Evolutionary conservation across 768 basidiomycete species (phyloP).

Genomic region (Calvatia gigantea): DNA sequence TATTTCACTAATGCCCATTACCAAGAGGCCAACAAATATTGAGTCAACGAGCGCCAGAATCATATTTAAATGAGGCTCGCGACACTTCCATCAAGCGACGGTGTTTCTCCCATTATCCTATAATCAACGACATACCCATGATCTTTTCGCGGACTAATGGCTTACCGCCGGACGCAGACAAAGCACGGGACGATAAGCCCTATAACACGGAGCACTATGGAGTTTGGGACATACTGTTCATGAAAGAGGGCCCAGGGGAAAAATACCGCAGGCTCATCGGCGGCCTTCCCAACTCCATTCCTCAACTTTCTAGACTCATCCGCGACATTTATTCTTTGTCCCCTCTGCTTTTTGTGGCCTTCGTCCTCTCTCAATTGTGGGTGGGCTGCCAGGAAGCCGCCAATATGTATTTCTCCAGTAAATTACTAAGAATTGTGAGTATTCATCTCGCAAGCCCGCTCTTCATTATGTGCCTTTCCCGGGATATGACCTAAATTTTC

Average conservation of each 20-base stretch:
- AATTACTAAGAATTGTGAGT: neutral
- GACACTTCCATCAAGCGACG: too few species aligned
- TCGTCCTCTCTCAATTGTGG: conserved; percentile 14
- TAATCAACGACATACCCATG: too few species aligned
- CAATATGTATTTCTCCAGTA: conserved; percentile 5
- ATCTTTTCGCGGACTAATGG: too few species aligned
- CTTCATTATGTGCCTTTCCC: too few species aligned
- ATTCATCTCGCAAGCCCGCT: too few species aligned
- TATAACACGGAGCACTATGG: neutral
- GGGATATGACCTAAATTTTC: neutral
- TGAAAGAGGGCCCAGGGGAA: neutral
- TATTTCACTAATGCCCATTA: too few species aligned
- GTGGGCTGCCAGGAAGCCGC: neutral
- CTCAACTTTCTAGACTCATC: conserved; percentile 16
- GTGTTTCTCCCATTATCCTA: too few species aligned
- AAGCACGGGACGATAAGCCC: neutral
- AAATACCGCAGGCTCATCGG: neutral
- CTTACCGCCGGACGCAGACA: neutral
- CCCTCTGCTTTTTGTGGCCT: conserved; percentile 16
- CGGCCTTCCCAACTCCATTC: neutral
- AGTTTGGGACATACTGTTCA: neutral
- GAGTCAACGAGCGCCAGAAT: too few species aligned
- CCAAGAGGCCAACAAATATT: too few species aligned
- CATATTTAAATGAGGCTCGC: too few species aligned
- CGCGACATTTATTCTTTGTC: conserved; percentile 20